These are phyloP conservation scores for Leishmania lainsoni DNA, from an alignment of 208 protist species.

Conservation along the genomic window DNA sequence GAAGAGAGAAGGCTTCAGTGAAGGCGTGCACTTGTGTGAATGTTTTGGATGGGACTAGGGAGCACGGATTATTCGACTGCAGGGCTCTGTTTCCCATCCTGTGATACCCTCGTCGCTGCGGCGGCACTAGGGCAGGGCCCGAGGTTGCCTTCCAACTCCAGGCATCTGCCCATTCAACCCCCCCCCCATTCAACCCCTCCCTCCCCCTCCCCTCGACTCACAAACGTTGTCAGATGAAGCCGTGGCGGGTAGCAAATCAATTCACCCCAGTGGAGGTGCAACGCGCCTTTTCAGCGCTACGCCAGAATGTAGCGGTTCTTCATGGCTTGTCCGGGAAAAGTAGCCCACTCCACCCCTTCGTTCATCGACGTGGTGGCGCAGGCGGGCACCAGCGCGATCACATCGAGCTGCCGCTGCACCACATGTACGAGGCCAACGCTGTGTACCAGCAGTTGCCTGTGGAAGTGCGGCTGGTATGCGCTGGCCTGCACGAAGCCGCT, in stretches of 20 bases:
- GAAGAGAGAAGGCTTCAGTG: neutral
- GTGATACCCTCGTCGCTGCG: neutral
- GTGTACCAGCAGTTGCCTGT: constrained; percentile 31
- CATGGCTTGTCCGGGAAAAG: neutral
- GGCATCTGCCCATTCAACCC: neutral
- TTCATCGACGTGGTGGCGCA: constrained; percentile 12
- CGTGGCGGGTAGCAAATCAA: constrained; percentile 22
- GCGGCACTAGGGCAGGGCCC: neutral
- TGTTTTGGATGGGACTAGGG: neutral
- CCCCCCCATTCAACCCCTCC: neutral
- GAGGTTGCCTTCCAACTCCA: neutral
- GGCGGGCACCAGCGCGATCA: constrained; percentile 24
- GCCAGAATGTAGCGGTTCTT: constrained; percentile 4
- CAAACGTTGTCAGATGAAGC: constrained; percentile 14
- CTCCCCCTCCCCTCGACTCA: neutral
- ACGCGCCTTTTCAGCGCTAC: constrained; percentile 48
- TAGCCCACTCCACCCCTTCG: constrained; percentile 15
- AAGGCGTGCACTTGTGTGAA: neutral
- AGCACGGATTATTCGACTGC: neutral
- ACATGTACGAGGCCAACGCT: constrained; percentile 10
- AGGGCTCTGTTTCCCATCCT: neutral
- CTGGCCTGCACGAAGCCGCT: constrained; percentile 38
- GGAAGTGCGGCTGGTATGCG: constrained; percentile 37
- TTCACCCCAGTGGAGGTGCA: constrained; percentile 39
- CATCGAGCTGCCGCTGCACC: constrained; percentile 36